These are phyloP conservation scores for Aphanocladium album DNA, from an alignment of 2,329 filamentous ascomycete genomes.

Conservation along the genomic window DNA sequence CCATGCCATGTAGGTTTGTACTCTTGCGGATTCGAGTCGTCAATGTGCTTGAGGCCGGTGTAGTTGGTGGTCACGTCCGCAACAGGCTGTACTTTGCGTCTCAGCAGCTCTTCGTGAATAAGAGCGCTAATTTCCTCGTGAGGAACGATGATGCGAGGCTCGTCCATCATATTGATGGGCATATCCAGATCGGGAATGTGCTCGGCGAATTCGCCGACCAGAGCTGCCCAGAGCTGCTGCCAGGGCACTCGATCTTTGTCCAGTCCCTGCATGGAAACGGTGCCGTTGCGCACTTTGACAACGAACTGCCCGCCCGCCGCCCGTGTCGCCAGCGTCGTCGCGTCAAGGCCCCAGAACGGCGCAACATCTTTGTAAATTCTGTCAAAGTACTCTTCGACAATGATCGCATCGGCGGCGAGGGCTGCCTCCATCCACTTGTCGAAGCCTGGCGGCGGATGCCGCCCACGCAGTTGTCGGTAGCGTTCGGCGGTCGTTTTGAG, in stretches of 20 bases:
- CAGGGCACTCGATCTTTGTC: slow-evolving; percentile 49
- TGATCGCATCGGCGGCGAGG: slow-evolving; percentile 43
- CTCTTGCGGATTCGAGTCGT: slow-evolving; percentile 27
- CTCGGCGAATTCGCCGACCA: slow-evolving; percentile 47
- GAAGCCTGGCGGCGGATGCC: slow-evolving; percentile 60
- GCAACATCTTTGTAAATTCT: slow-evolving; percentile 58
- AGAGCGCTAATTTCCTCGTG: slow-evolving; percentile 56
- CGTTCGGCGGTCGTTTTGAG: slow-evolving; percentile 49
- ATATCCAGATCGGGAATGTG: slow-evolving; percentile 63
- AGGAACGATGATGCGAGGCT: slow-evolving; percentile 58
- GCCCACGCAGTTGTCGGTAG: slow-evolving; percentile 53
- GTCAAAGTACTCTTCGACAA: slow-evolving; percentile 61
- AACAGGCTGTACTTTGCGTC: slow-evolving; percentile 33
- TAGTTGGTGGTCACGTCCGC: slow-evolving; percentile 41
- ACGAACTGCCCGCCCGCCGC: no score
- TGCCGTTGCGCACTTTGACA: slow-evolving; percentile 48
- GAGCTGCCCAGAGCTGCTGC: slow-evolving; percentile 51
- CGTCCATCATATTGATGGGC: slow-evolving; percentile 62
- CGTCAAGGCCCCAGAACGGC: slow-evolving; percentile 54
- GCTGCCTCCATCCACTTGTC: slow-evolving; percentile 56
- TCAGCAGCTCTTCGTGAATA: slow-evolving; percentile 40
- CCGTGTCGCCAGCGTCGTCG: slow-evolving; percentile 50
- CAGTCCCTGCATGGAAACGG: slow-evolving; percentile 36
- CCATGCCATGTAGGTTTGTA: slow-evolving; percentile 45
- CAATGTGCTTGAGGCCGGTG: slow-evolving; percentile 35